Evolutionary conservation across 768 basidiomycete genomes (phyloP).

Genomic region (Cubamyces lactineus): DNA sequence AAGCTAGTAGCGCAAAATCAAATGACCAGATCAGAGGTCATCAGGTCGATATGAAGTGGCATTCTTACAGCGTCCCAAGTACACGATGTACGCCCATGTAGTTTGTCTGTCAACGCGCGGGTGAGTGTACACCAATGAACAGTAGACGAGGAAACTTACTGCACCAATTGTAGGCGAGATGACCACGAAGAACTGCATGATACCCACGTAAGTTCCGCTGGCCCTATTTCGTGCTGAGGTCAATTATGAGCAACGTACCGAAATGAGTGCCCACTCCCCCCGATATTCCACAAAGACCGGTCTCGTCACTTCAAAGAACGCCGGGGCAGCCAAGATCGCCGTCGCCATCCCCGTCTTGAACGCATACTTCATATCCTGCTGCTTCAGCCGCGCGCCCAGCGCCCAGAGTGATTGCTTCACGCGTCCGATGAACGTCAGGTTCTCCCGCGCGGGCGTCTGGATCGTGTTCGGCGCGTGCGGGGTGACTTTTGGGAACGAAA

Average conservation of each 20-base stretch:
- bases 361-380: slow-evolving; percentile 83
- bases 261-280: slow-evolving; percentile 96
- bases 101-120: slow-evolving; percentile 64
- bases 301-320: slow-evolving; percentile 81
- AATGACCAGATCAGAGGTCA: slow-evolving; percentile 13
- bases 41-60: neutral
- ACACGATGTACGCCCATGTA: slow-evolving; percentile 82
- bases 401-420: slow-evolving; percentile 76
- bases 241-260: slow-evolving; percentile 48
- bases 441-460: slow-evolving; percentile 69
- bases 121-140: slow-evolving; percentile 21
- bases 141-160: slow-evolving; percentile 43
- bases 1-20: slow-evolving; percentile 33
- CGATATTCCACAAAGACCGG: slow-evolving; percentile 79
- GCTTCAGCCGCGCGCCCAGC: slow-evolving; percentile 61
- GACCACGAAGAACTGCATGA: slow-evolving; percentile 80
- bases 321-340: slow-evolving; percentile 82
- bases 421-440: slow-evolving; percentile 62
- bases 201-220: slow-evolving; percentile 15
- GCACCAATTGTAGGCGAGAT: slow-evolving; percentile 89
- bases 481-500: slow-evolving; percentile 78
- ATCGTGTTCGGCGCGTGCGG: slow-evolving; percentile 87
- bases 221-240: too few relatives aligned
- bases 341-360: slow-evolving; percentile 86
- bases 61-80: slow-evolving; percentile 77